phyloP scores from a whole-genome alignment of 306 rosid species.

The Vachellia collinsii region DNA sequence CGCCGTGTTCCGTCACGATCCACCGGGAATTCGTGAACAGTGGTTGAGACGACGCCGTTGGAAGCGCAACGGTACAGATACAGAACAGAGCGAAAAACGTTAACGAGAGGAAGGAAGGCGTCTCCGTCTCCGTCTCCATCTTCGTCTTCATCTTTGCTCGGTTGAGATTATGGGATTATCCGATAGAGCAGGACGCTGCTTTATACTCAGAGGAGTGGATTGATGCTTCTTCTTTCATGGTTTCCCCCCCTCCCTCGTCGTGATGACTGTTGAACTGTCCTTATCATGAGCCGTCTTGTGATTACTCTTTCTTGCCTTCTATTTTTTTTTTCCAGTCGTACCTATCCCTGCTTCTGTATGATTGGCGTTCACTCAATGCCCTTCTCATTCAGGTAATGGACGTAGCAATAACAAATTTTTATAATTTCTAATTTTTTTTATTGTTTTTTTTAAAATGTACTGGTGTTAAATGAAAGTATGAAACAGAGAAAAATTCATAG shows the following conservation, averaged over 20 bases:
- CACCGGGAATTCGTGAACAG: conserved; percentile 73
- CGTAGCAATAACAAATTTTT: too few species aligned
- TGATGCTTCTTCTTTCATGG: background rate
- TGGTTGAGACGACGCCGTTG: conserved; percentile 43
- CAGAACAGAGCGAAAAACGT: conserved; percentile 1
- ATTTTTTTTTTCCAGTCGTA: background rate
- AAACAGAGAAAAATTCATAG: too few species aligned
- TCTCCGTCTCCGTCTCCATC: background rate
- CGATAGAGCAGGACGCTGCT: background rate
- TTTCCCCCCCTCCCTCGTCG: too few species aligned
- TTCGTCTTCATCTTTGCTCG: background rate
- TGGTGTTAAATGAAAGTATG: too few species aligned
- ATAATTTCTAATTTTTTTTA: too few species aligned
- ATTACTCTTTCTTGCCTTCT: background rate
- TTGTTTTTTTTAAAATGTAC: too few species aligned
- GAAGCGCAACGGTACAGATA: background rate
- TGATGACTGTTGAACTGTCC: background rate
- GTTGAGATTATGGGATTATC: background rate
- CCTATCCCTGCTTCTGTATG: background rate
- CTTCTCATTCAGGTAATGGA: background rate
- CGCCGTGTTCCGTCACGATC: conserved; percentile 66
- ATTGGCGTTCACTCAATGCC: background rate
- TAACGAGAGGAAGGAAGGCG: background rate
- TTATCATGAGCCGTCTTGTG: background rate
- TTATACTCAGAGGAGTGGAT: background rate